Conservation (phyloP, 2,329 filamentous ascomycete species). For the Trichoderma sp. region DNA sequence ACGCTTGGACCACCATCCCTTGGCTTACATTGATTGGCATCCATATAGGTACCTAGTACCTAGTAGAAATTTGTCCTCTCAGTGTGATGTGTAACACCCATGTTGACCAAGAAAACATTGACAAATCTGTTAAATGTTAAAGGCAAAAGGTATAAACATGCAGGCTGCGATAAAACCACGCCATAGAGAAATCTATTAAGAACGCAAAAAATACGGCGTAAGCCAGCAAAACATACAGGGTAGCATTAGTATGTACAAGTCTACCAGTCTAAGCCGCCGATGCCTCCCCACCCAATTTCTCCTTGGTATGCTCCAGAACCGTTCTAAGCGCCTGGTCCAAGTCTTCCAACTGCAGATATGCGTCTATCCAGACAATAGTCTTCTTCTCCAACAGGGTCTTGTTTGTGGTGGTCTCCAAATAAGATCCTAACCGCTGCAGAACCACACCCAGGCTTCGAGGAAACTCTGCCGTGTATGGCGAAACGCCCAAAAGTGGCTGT, state of each 20-base stretch:
- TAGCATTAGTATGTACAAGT: neutral
- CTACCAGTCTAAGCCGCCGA: neutral
- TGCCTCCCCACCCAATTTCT: slow-evolving; percentile 25
- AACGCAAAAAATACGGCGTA: neutral
- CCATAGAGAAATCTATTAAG: neutral
- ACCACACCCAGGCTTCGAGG: slow-evolving; percentile 66
- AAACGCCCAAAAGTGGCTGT: slow-evolving; percentile 66
- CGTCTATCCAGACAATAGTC: slow-evolving; percentile 54
- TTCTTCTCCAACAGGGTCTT: slow-evolving; percentile 47
- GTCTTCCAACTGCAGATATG: slow-evolving; percentile 46
- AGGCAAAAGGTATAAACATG: neutral
- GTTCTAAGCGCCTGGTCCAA: slow-evolving; percentile 56
- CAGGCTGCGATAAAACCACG: neutral
- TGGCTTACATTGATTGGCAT: neutral
- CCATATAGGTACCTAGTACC: neutral
- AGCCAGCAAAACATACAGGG: neutral
- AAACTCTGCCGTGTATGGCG: slow-evolving; percentile 65
- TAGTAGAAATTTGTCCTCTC: neutral
- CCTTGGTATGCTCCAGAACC: slow-evolving; percentile 54
- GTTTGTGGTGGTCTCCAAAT: slow-evolving; percentile 46
- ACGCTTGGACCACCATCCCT: neutral
- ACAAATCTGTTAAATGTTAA: neutral
- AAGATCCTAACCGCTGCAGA: slow-evolving; percentile 59
- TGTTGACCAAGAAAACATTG: neutral
- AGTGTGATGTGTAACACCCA: neutral